These are phyloP conservation scores for Gnomoniopsis smithogilvyi DNA, from an alignment of 2,329 filamentous ascomycete species.

Conservation along the genomic window DNA sequence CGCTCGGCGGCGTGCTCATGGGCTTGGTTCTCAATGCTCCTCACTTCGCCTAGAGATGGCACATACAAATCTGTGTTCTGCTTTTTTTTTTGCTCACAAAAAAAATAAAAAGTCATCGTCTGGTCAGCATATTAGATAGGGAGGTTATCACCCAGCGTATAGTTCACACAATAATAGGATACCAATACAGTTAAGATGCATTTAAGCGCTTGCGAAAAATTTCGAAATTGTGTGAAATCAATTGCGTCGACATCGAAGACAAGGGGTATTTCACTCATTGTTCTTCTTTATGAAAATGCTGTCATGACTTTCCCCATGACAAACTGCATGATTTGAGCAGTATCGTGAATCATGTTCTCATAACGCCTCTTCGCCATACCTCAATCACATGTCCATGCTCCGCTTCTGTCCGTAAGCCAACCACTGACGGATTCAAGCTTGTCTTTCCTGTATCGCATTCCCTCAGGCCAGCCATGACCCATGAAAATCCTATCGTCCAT, in stretches of 20 bases:
- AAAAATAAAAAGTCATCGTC: background rate
- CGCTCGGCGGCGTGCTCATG: constrained; percentile 51
- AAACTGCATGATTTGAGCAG: background rate
- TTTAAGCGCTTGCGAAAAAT: background rate
- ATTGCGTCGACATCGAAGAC: too few species aligned
- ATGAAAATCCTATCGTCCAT: constrained; percentile 24
- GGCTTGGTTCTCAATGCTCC: constrained; percentile 53
- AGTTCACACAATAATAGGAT: background rate
- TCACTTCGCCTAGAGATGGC: constrained; percentile 37
- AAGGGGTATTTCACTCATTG: background rate
- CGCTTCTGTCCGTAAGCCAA: background rate
- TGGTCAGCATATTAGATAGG: background rate
- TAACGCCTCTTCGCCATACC: background rate
- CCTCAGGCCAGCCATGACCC: constrained; percentile 21
- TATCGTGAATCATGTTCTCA: background rate
- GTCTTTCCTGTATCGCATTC: constrained; percentile 2
- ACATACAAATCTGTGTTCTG: background rate
- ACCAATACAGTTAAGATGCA: background rate
- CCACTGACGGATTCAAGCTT: constrained; percentile 7
- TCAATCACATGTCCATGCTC: background rate
- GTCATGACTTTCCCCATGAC: too few species aligned
- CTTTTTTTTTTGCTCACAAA: background rate
- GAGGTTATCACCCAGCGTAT: background rate
- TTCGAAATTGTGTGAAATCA: too few species aligned
- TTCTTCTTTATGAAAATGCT: too few species aligned